These are phyloP conservation scores for Fomitopsis pinicola DNA, from an alignment of 1,284 basidiomycete species.

Conservation along the genomic window DNA sequence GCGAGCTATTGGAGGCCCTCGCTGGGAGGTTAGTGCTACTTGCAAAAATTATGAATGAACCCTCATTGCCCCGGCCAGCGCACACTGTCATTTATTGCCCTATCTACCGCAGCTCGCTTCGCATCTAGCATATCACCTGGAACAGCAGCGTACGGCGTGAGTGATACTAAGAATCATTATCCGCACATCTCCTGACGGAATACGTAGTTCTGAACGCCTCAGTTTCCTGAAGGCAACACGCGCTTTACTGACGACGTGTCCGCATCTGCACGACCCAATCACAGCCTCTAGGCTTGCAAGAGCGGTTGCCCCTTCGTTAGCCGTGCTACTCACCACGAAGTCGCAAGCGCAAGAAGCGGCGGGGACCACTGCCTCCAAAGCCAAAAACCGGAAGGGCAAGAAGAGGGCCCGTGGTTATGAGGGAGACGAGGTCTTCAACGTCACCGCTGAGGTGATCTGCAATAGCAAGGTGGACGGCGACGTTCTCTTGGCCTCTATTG, in stretches of 20 bases:
- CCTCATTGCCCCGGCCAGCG: constrained; percentile 30
- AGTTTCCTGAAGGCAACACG: constrained; percentile 41
- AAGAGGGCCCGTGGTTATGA: constrained; percentile 74
- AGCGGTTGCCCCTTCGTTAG: constrained; percentile 47
- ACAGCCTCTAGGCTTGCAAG: constrained; percentile 53
- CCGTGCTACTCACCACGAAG: constrained; percentile 43
- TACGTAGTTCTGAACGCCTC: constrained; percentile 38
- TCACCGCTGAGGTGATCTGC: constrained; percentile 45
- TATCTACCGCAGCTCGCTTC: constrained; percentile 45
- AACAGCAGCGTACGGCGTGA: constrained; percentile 48
- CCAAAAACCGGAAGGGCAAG: constrained; percentile 58
- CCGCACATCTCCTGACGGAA: not conserved
- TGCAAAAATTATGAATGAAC: not conserved
- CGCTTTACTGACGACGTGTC: constrained; percentile 40
- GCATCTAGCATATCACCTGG: constrained; percentile 55
- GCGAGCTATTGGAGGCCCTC: constrained; percentile 45
- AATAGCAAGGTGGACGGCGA: constrained; percentile 47
- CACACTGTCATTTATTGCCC: constrained; percentile 47
- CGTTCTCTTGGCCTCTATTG: constrained; percentile 52
- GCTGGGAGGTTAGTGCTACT: constrained; percentile 38
- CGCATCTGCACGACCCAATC: constrained; percentile 44
- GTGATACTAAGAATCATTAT: constrained; percentile 19
- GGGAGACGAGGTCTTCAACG: constrained; percentile 73
- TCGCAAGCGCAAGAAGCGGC: constrained; percentile 24
- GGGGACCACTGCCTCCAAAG: constrained; percentile 14